These are phyloP conservation scores for Pinus taeda DNA, from an alignment of 75 land plant species.

Conservation along the genomic window DNA sequence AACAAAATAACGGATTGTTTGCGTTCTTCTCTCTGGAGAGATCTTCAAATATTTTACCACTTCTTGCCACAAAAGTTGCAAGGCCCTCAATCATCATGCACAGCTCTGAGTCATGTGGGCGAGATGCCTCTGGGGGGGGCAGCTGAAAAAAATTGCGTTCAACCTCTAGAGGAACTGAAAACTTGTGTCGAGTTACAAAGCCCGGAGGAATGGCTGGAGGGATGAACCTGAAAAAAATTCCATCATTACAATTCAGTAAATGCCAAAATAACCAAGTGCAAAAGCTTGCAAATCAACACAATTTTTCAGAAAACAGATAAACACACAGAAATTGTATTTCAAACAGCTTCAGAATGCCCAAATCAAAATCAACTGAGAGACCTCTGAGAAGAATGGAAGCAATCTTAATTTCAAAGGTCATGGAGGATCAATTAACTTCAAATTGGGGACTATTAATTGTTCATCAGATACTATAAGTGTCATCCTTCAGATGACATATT, in stretches of 20 bases:
- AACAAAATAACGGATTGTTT: conserved; percentile 73
- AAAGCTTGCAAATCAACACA: background rate
- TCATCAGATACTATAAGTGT: background rate
- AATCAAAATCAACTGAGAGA: background rate
- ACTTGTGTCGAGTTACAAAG: conserved; percentile 68
- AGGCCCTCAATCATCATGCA: conserved; percentile 82
- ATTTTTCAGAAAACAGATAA: too few relatives aligned
- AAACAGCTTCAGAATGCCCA: too few relatives aligned
- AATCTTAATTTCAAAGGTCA: background rate
- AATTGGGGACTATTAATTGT: background rate
- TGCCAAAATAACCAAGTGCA: conserved; percentile 5
- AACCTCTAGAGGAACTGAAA: conserved; percentile 46
- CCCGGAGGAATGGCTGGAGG: conserved; percentile 77
- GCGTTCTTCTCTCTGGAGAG: conserved; percentile 80
- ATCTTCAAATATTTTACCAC: conserved; percentile 86
- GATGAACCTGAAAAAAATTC: conserved; percentile 52
- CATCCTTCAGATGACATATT: background rate
- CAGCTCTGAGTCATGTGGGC: conserved; percentile 77
- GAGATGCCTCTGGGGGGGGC: conserved; percentile 66
- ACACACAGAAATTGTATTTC: too few relatives aligned
- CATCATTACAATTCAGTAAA: background rate
- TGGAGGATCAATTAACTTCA: background rate
- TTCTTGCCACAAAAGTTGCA: conserved; percentile 80
- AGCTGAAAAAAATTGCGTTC: conserved; percentile 17
- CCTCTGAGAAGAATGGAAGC: background rate